phyloP scores from a whole-genome alignment of 257 asterid genomes.

The Thymus quinquecostatus region DNA sequence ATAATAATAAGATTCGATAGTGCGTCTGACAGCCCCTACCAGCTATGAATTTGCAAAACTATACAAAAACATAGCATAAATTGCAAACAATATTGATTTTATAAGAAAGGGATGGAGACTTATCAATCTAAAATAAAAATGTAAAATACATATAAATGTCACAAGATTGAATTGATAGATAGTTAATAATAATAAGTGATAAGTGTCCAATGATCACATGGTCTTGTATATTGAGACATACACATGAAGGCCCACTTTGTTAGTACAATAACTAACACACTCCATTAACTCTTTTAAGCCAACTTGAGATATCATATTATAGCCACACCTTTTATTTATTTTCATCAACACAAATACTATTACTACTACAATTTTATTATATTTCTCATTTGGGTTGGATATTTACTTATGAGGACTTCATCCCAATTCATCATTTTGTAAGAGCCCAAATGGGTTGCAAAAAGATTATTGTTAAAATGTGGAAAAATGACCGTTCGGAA shows the following conservation, averaged over 20 bases:
- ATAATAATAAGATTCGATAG: no score
- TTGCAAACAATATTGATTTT: neutral
- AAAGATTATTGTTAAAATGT: no score
- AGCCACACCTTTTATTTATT: conserved; percentile 25
- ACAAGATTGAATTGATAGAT: conserved; percentile 33
- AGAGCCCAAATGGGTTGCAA: no score
- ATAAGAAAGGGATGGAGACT: conserved; percentile 1
- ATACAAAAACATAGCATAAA: neutral
- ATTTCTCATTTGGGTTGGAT: conserved; percentile 14
- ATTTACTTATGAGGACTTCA: neutral
- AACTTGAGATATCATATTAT: conserved; percentile 41
- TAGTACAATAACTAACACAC: conserved; percentile 50
- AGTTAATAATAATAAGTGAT: conserved; percentile 36
- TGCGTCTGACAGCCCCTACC: no score
- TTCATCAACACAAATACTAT: conserved; percentile 15
- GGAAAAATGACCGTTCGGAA: no score
- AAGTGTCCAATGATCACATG: conserved; percentile 63
- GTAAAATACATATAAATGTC: conserved; percentile 2
- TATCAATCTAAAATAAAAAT: conserved; percentile 1
- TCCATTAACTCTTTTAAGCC: conserved; percentile 41
- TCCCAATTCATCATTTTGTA: no score
- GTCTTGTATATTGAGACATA: conserved; percentile 58
- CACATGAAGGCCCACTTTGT: conserved; percentile 68
- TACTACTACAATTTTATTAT: neutral
- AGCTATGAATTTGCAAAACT: neutral